A percentile compares a stretch with the other conserved stretches of the same genome.
Conservation (phyloP, 148 eudicot species). For the Cornus kousa region DNA sequence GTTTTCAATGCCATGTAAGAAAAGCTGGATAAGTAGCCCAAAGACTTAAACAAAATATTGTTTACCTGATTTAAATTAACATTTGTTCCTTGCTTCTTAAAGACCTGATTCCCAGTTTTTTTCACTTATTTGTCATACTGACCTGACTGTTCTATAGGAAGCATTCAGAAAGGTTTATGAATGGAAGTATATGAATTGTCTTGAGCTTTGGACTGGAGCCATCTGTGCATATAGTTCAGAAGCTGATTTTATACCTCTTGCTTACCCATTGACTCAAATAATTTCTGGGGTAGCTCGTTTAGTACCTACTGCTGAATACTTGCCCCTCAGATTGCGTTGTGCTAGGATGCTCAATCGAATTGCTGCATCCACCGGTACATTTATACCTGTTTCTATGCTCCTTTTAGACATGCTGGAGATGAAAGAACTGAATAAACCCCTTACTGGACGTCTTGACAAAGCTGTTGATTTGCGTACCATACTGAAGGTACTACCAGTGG, state of each 20-base stretch:
- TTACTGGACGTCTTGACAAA: conserved; percentile 91
- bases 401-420: conserved; percentile 92
- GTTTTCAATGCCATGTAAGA: neutral
- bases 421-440: conserved; percentile 82
- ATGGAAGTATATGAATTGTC: conserved; percentile 93
- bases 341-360: conserved; percentile 87
- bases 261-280: conserved; percentile 97
- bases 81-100: neutral
- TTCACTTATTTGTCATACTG: neutral
- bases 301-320: conserved; percentile 89
- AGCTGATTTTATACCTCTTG: conserved; percentile 78
- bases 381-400: conserved; percentile 80
- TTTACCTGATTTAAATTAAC: neutral
- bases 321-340: conserved; percentile 93
- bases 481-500: conserved; percentile 51
- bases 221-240: conserved; percentile 75
- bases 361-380: conserved; percentile 76
- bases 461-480: conserved; percentile 68
- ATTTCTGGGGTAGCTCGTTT: conserved; percentile 85
- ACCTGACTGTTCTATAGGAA: conserved; percentile 43
- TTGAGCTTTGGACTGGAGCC: conserved; percentile 98
- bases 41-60: too few relatives aligned
- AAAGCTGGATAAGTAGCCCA: neutral
- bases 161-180: conserved; percentile 80
- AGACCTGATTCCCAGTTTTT: neutral